Percentiles rank a stretch among this genome's conserved stretches.
Conservation (phyloP, 805 yeast genomes). For the Wickerhamiella siamensis region DNA sequence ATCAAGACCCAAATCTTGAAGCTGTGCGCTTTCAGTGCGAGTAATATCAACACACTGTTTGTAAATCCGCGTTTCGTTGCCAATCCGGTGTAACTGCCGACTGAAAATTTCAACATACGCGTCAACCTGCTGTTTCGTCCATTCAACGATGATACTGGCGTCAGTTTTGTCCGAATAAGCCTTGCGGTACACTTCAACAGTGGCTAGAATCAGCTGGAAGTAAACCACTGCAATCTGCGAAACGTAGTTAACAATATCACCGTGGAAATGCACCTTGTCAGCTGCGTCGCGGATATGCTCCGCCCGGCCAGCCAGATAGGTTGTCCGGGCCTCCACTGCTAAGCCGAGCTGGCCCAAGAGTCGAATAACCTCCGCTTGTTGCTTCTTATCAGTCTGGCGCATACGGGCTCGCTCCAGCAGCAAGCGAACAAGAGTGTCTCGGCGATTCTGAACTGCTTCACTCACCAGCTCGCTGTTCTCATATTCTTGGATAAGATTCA, state of each 20-base stretch:
- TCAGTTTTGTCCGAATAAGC: slow-evolving; percentile 35
- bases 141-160: slow-evolving; percentile 52
- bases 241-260: slow-evolving; percentile 40
- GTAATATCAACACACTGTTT: slow-evolving; percentile 41
- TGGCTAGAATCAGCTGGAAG: slow-evolving; percentile 44
- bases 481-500: slow-evolving; percentile 17
- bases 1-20: slow-evolving; percentile 55
- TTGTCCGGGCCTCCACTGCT: slow-evolving; percentile 35
- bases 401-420: slow-evolving; percentile 7
- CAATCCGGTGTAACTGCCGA: slow-evolving; percentile 40
- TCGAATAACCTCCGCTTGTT: slow-evolving; percentile 18
- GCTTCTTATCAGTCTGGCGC: slow-evolving; percentile 2
- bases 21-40: slow-evolving; percentile 42
- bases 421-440: slow-evolving; percentile 3
- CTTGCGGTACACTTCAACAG: slow-evolving; percentile 39
- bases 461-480: slow-evolving; percentile 4
- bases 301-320: slow-evolving; percentile 36
- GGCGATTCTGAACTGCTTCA: slow-evolving; percentile 9
- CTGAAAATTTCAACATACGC: slow-evolving; percentile 45
- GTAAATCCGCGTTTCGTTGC: slow-evolving; percentile 38
- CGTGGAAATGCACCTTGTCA: slow-evolving; percentile 38
- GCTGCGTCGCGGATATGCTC: slow-evolving; percentile 34
- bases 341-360: slow-evolving; percentile 31
- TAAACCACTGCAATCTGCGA: slow-evolving; percentile 48
- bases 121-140: slow-evolving; percentile 57